These are phyloP conservation scores for Penicillium desertorum DNA, from an alignment of 495 filamentous ascomycete species.

Conservation along the genomic window DNA sequence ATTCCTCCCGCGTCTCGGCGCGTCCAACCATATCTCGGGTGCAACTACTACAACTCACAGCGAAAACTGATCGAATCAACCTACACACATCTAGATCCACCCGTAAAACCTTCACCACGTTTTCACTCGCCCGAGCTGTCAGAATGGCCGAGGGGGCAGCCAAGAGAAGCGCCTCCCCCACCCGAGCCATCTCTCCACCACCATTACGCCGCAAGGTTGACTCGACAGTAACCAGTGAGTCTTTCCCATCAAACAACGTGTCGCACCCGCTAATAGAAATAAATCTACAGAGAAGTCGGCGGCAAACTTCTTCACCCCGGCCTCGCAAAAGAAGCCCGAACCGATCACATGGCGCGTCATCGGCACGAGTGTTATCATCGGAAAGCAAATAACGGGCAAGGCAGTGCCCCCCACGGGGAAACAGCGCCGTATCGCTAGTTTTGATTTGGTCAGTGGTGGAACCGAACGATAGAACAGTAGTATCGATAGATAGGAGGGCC, in stretches of 20 bases:
- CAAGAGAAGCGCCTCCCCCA: slow-evolving; percentile 41
- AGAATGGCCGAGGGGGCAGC: slow-evolving; percentile 38
- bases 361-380: slow-evolving; percentile 72
- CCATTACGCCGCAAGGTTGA: slow-evolving; percentile 59
- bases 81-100: not conserved
- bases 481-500: not conserved
- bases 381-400: slow-evolving; percentile 57
- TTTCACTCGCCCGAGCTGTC: slow-evolving; percentile 17
- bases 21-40: slow-evolving; percentile 18
- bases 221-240: slow-evolving; percentile 71
- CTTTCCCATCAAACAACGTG: not conserved
- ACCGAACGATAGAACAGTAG: not conserved
- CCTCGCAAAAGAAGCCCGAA: slow-evolving; percentile 80
- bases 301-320: slow-evolving; percentile 84
- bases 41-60: slow-evolving; percentile 5
- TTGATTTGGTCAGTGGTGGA: slow-evolving; percentile 72
- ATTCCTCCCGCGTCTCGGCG: slow-evolving; percentile 31
- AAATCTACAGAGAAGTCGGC: slow-evolving; percentile 59
- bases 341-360: slow-evolving; percentile 70
- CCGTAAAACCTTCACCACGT: slow-evolving; percentile 13
- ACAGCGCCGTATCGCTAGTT: slow-evolving; percentile 72
- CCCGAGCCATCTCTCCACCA: slow-evolving; percentile 45
- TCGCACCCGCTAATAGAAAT: not conserved
- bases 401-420: slow-evolving; percentile 19
- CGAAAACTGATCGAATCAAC: not conserved